Percentiles rank a stretch among this genome's conserved stretches.
Conservation (phyloP, 2,329 filamentous ascomycete species). For the Beauveria brongniartii region DNA sequence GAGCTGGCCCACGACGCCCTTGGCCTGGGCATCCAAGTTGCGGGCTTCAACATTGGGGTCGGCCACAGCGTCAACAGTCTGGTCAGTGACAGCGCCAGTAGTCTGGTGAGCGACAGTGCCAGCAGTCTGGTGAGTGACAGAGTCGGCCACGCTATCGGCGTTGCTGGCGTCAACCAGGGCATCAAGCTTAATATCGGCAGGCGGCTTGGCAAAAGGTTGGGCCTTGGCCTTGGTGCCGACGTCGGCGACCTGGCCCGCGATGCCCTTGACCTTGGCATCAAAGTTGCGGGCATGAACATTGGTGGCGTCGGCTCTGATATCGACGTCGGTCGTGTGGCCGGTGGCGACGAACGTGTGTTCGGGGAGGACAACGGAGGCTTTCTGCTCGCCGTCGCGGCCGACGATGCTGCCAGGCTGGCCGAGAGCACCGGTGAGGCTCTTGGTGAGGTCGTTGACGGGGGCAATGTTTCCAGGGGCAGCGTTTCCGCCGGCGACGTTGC, state of each 20-base stretch:
- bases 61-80: neutral
- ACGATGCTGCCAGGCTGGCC: too few relatives aligned
- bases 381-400: too few relatives aligned
- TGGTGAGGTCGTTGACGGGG: too few relatives aligned
- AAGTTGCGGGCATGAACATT: neutral
- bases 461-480: too few relatives aligned
- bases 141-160: too few relatives aligned
- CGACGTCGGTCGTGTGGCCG: neutral
- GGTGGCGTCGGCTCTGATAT: neutral
- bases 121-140: too few relatives aligned
- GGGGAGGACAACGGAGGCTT: too few relatives aligned
- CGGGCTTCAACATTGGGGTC: neutral
- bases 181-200: neutral
- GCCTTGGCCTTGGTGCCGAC: neutral
- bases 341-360: neutral
- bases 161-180: neutral
- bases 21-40: neutral
- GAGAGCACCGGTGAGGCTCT: too few relatives aligned
- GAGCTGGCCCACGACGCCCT: neutral
- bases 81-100: too few relatives aligned
- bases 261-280: neutral
- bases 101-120: too few relatives aligned
- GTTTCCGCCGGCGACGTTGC: too few relatives aligned
- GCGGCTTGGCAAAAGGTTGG: neutral
- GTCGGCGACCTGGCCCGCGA: neutral